Evolutionary conservation across 805 yeast genomes (phyloP), one percentile per base, ranked within the genome.

Genomic region (Komagataella kurtzmanii): DNA sequence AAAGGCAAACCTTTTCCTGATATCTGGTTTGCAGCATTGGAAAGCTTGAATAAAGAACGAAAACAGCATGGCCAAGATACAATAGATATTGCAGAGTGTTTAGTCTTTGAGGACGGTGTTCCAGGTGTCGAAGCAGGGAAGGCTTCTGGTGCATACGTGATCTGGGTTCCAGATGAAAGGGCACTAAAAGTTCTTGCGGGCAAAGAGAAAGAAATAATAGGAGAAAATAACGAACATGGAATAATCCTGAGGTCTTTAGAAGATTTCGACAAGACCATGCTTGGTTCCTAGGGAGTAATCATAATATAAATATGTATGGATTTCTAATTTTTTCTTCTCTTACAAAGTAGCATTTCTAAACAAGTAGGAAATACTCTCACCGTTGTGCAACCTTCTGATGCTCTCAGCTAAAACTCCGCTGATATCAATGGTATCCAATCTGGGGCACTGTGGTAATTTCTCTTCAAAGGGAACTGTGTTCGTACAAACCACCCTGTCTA

Each of bases 1-100:
- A 76, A 83, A 55, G 98, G 99, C 5, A 93, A 93, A 64, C 99
- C 99, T 12, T 72, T 73, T 54, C 99, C 99, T 2, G 95, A 90
- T 63, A 89, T 93, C 56, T 93, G 96, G 95, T 78, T 79, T 56
- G 74, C 81, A 3, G 96, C 97, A 47, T 74, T 93, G 54, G 77
- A 72, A 17, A 75, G 83, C 12, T 59, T 93, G 51, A 93, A 93
- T 63, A 59, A 61, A 19, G 77, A 77, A 47, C 73, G 81, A 50
- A 58, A 62, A 10, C 64, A 63, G 1, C 59, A 65, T 2, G 76
- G 73, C 2, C 63, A 68, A 23, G 71, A 64, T 1, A 68, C 68
- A 43, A 84, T 91, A 54, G 60, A 64, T 51, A 85, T 91, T 3
- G 81, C 79, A 36, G 96, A 93, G 60, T 86, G 95, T 59, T 65